phyloP scores from a whole-genome alignment of 2,329 filamentous ascomycete species.

The Trichocomaceae sp. region DNA sequence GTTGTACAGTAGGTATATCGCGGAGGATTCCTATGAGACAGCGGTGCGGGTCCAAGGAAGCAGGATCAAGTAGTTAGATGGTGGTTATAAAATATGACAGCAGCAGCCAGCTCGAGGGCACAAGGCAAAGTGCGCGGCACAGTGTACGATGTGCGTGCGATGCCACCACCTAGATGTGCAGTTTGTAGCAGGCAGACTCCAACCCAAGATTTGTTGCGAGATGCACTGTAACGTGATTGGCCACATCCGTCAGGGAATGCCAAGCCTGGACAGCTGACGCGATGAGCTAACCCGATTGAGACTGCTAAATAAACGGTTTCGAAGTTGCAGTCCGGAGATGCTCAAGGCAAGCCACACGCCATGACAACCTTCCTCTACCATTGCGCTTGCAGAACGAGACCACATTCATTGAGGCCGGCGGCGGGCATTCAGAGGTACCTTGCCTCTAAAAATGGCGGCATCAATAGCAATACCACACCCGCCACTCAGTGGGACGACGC shows the following conservation, averaged over 20 bases:
- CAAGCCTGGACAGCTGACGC: neutral
- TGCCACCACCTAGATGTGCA: neutral
- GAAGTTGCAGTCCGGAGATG: neutral
- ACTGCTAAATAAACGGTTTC: neutral
- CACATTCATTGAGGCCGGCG: neutral
- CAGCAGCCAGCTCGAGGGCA: neutral
- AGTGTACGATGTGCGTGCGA: neutral
- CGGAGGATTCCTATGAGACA: neutral
- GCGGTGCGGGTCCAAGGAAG: neutral
- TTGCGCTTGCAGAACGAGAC: neutral
- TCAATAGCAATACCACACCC: constrained; percentile 17
- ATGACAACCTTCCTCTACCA: neutral
- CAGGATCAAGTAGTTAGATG: neutral
- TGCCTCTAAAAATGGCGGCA: constrained; percentile 20
- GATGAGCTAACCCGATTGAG: neutral
- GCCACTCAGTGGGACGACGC: constrained; percentile 21
- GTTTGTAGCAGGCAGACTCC: neutral
- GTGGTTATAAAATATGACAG: no score
- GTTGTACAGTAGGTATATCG: neutral
- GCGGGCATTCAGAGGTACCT: constrained; percentile 19
- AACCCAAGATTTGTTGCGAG: neutral
- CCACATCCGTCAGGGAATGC: neutral
- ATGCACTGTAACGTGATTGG: neutral
- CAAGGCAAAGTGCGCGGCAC: neutral
- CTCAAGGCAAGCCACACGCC: neutral